Conservation (phyloP, 805 yeast species). For the Jamesozyma lodderae region DNA sequence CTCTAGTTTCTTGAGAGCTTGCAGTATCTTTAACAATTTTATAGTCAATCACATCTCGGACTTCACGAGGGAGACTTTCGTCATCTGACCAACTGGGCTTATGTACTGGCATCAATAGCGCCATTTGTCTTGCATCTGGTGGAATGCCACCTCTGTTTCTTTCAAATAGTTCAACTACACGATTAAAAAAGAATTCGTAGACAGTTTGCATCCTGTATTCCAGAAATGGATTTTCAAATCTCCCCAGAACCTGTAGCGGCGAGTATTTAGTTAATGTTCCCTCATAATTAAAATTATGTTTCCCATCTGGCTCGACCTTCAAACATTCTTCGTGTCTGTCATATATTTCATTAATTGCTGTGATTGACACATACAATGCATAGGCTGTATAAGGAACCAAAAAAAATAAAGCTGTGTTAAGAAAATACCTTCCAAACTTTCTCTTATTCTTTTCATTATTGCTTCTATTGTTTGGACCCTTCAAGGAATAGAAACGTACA, state of each 20-base stretch:
- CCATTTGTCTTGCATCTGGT: constrained; percentile 36
- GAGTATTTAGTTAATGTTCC: constrained; percentile 32
- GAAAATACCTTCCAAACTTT: background rate
- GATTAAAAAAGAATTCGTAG: constrained; percentile 70
- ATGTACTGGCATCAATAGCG: constrained; percentile 48
- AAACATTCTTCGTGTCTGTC: constrained; percentile 29
- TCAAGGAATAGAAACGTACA: too few species aligned
- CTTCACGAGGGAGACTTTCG: too few species aligned
- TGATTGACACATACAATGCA: constrained; percentile 50
- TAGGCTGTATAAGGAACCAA: constrained; percentile 50
- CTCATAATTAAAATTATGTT: constrained; percentile 8
- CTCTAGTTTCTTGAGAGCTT: background rate
- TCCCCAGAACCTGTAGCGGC: constrained; percentile 53
- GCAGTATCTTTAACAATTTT: constrained; percentile 1
- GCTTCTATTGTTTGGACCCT: background rate
- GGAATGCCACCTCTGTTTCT: constrained; percentile 55
- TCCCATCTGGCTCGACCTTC: constrained; percentile 12
- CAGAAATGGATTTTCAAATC: constrained; percentile 82
- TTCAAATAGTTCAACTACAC: constrained; percentile 64
- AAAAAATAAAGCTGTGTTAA: constrained; percentile 9
- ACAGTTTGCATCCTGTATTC: constrained; percentile 87
- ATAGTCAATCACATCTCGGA: background rate
- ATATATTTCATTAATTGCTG: constrained; percentile 46
- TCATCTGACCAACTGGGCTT: constrained; percentile 42
- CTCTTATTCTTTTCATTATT: background rate